Evolutionary conservation across 306 rosid genomes (phyloP).

Genomic region (Ziziphus jujuba): DNA sequence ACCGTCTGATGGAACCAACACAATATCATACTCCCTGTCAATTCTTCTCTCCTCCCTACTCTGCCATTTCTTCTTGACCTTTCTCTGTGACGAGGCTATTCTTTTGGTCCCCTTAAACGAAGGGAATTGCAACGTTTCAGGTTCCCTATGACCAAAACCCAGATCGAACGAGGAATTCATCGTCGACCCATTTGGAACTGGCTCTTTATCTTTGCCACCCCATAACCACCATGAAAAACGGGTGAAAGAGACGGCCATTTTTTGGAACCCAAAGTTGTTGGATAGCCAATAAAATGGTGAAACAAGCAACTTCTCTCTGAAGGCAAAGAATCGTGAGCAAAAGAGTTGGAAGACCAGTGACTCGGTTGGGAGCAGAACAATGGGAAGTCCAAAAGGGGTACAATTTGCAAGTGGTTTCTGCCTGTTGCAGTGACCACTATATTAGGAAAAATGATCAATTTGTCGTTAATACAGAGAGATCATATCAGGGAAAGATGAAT

Average conservation of each 20-base stretch:
- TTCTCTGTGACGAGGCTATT: constrained; percentile 48
- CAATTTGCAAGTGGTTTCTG: constrained; percentile 52
- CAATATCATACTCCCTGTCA: constrained; percentile 76
- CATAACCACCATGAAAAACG: constrained; percentile 72
- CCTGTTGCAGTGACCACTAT: constrained; percentile 73
- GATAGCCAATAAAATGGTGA: constrained; percentile 15
- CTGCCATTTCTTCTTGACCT: constrained; percentile 63
- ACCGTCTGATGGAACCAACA: constrained; percentile 81
- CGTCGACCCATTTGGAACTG: constrained; percentile 45
- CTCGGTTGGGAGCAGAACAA: constrained; percentile 26
- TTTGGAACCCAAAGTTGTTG: constrained; percentile 14
- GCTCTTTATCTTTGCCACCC: constrained; percentile 76
- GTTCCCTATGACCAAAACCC: constrained; percentile 52
- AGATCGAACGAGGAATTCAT: constrained; percentile 54
- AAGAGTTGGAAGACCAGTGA: constrained; percentile 22
- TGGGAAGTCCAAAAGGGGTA: constrained; percentile 25
- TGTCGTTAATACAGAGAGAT: constrained; percentile 24
- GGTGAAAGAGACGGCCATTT: constrained; percentile 74
- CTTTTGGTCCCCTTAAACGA: constrained; percentile 49
- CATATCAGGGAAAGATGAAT: constrained; percentile 17
- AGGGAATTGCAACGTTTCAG: constrained; percentile 58
- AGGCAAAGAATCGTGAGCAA: constrained; percentile 23
- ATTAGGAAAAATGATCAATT: constrained; percentile 42
- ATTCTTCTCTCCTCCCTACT: constrained; percentile 70
- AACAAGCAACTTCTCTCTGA: constrained; percentile 10